Evolutionary conservation across 2,329 filamentous ascomycete genomes (phyloP), one percentile per base, ranked within the genome.

Genomic region (Cladosporium oxysporum): DNA sequence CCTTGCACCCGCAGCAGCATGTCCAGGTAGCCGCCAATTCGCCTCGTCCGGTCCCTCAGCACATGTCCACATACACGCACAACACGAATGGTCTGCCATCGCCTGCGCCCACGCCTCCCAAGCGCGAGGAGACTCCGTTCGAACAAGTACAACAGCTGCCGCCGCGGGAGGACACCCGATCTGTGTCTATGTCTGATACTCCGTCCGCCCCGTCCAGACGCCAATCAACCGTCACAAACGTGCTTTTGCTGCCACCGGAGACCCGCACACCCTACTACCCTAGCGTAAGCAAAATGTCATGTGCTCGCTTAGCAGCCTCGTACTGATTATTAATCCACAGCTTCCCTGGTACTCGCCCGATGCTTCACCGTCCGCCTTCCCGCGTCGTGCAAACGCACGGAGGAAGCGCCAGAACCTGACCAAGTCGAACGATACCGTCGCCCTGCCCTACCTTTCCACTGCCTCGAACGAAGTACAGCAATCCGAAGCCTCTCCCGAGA

Each of bases 341-440:
- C 77, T 89, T 23, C 87, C 87, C 12, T 89, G 87, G 87, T 80
- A 86, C 37, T 89, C 86, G 14, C 81, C 84, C 31, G 81, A 84
- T 18, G 83, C 84, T 23, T 77, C 68, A 33, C 64, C 67, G 26
- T 58, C 77, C 35, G 77, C 81, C 2, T 88, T 89, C 71, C 86
- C 87, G 3, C 76, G 82, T 18, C 80, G 82, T 72, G 79, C 80
- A 58, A 79, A 81, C 16, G 78, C 79, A 62, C 81, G 82, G 70
- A 81, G 84, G 61, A 74, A 78, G 69, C 74, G 79, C 65, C 73
- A 75, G 60, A 77, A 76, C 57, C 74, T 77, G 26, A 77, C 78
- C 29, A 71, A 73, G 12, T 74, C 77, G 5, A 77, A 77, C 41
- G 79, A 79, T 50, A 71, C 79, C 28, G 73, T 83, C n/a, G 82